Evolutionary conservation across 176 grass and related monocot genomes (phyloP).

Genomic region (sorghum (Sorghum bicolor)): Sorghum_bicolor_NCBIv3 NC_012875.2:51221001-51221500

Average conservation of each 20-base stretch:
- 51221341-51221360: too few relatives aligned
- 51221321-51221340: neutral
- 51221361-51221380: neutral
- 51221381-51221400: constrained; percentile 4
- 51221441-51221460: neutral
- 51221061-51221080: neutral
- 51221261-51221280: neutral
- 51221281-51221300: neutral
- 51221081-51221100: too few relatives aligned
- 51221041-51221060: neutral
- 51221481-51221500: too few relatives aligned
- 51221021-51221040: neutral
- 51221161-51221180: too few relatives aligned
- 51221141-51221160: too few relatives aligned
- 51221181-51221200: neutral
- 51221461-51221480: constrained; percentile 36
- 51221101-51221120: too few relatives aligned
- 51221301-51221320: neutral
- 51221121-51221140: too few relatives aligned
- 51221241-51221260: neutral
- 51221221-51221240: neutral
- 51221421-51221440: neutral
- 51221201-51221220: neutral
- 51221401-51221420: neutral
- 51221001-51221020: neutral